Evolutionary conservation across 2,329 filamentous ascomycete species (phyloP).

Genomic region (Septoria linicola): DNA sequence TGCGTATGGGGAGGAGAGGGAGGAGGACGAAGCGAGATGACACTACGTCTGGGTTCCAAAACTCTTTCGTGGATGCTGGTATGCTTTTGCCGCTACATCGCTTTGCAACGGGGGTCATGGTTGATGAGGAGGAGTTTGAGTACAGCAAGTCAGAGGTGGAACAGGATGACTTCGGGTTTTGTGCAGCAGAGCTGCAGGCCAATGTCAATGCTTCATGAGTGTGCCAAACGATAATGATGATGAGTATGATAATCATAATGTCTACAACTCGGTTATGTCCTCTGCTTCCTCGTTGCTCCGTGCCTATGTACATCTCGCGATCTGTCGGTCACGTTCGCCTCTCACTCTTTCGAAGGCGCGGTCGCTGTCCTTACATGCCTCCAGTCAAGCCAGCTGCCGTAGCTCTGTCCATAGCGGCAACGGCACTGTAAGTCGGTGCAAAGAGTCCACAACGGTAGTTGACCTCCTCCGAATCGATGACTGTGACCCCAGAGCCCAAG

Average conservation of each 20-base stretch:
- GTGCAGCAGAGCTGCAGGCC: not conserved
- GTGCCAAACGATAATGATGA: not conserved
- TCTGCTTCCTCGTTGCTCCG: too few species aligned
- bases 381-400: not conserved
- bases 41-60: slow-evolving; percentile 5
- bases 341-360: too few species aligned
- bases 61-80: slow-evolving; percentile 10
- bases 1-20: slow-evolving; percentile 9
- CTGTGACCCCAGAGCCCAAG: slow-evolving; percentile 32
- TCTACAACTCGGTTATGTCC: too few species aligned
- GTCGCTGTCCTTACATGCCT: too few species aligned
- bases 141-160: not conserved
- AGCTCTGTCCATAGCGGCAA: slow-evolving; percentile 5
- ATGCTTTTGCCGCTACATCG: slow-evolving; percentile 15
- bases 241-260: not conserved
- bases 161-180: not conserved
- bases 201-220: not conserved
- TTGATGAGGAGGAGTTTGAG: slow-evolving; percentile 17
- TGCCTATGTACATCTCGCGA: too few species aligned
- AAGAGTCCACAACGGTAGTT: slow-evolving; percentile 34
- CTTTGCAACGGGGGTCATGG: slow-evolving; percentile 16
- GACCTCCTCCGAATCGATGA: slow-evolving; percentile 32
- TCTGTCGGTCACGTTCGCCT: too few species aligned
- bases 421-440: slow-evolving; percentile 24
- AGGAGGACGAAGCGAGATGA: slow-evolving; percentile 2